Evolutionary conservation across 345 rosid species (phyloP).

Genomic region (Gossypium bickii): DNA sequence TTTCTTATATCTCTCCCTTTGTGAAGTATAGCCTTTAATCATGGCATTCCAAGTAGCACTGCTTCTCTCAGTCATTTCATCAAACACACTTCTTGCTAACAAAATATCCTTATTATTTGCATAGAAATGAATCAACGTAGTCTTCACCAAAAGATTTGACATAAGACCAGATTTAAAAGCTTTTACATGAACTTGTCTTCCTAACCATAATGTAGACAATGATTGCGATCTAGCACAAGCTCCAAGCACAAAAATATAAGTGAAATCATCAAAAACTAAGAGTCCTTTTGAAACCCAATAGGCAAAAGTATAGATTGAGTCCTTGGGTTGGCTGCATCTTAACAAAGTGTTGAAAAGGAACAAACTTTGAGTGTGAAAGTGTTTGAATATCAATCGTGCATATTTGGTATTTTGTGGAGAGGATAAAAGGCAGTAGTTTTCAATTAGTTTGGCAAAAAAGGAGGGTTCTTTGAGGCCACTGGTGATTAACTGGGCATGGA

Average conservation of each 20-base stretch:
- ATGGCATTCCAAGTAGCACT: constrained; percentile 58
- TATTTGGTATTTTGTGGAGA: constrained; percentile 32
- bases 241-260: constrained; percentile 50
- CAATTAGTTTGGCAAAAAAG: constrained; percentile 37
- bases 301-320: constrained; percentile 42
- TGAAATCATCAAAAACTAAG: constrained; percentile 38
- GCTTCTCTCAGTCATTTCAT: constrained; percentile 54
- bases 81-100: constrained; percentile 50
- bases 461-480: constrained; percentile 35
- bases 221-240: constrained; percentile 54
- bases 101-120: constrained; percentile 35
- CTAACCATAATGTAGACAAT: constrained; percentile 29
- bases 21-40: constrained; percentile 54
- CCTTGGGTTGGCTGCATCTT: constrained; percentile 46
- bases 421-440: constrained; percentile 36
- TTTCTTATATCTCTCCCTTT: constrained; percentile 32
- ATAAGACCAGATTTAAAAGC: constrained; percentile 36
- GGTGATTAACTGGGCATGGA: constrained; percentile 50
- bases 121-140: constrained; percentile 56
- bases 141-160: constrained; percentile 35
- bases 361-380: constrained; percentile 29
- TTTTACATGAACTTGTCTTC: constrained; percentile 44
- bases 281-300: constrained; percentile 33
- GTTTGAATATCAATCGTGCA: constrained; percentile 34
- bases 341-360: constrained; percentile 66